Conservation (phyloP, 345 rosid species). For the Salix brachista region DNA sequence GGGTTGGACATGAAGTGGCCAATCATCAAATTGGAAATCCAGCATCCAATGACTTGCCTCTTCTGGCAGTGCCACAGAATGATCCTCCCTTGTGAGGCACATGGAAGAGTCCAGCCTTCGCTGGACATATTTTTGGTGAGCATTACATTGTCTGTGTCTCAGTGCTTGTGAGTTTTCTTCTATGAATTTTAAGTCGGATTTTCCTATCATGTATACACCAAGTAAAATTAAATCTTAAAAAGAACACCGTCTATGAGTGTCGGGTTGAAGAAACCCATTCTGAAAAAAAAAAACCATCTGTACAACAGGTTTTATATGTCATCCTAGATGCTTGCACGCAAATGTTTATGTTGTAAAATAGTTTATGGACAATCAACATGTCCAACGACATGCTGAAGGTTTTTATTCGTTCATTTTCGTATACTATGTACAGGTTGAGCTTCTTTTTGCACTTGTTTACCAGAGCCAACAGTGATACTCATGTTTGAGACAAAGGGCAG, state of each 20-base stretch:
- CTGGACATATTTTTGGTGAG: constrained; percentile 6
- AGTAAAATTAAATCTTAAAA: too few relatives aligned
- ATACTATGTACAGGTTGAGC: not conserved
- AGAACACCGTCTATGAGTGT: too few relatives aligned
- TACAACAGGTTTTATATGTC: too few relatives aligned
- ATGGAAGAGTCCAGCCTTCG: not conserved
- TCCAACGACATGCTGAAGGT: not conserved
- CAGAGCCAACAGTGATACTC: not conserved
- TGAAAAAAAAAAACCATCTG: too few relatives aligned
- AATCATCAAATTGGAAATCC: constrained; percentile 15
- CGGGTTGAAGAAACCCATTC: too few relatives aligned
- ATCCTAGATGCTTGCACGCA: not conserved
- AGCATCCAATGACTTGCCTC: constrained; percentile 11
- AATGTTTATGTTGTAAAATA: not conserved
- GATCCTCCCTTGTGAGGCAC: constrained; percentile 14
- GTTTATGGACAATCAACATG: not conserved
- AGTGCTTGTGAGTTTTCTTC: not conserved
- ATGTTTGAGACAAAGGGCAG: too few relatives aligned
- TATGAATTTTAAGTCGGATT: too few relatives aligned
- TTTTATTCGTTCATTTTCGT: not conserved
- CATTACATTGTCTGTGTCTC: not conserved
- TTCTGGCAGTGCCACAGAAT: not conserved
- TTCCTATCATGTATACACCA: too few relatives aligned
- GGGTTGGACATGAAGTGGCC: constrained; percentile 28
- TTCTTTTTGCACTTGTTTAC: not conserved